Base-by-base conservation (phyloP, 176 grass and related monocot species). In the Oryza longistaminata region DNA sequence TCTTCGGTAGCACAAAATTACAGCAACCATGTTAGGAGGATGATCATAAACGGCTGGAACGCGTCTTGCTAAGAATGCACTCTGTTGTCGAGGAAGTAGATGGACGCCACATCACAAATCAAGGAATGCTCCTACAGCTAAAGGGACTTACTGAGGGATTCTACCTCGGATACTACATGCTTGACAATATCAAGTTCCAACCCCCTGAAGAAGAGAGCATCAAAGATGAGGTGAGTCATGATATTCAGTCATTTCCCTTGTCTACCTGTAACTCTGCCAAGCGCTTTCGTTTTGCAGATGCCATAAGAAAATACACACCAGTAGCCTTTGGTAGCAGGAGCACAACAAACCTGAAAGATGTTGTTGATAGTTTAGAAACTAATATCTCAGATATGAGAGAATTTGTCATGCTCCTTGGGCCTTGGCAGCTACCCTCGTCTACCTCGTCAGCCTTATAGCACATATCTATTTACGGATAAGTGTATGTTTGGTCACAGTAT, bases 401-500 rank as follows among this genome's bases (percentile, higher is more conserved):
- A 69, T 74, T 88, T 1, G 13, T 84, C 81, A 21, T 85, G 19
- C 81, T 85, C 1, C 74, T 83, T 39, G 58, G 33, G 80, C 1
- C 74, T 83, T 39, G 58, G 33, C 68, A 79, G 87, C 74, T 83
- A 68, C 33, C 81, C 80, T 66, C 86, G 58, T 13, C 53, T 88
- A 24, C 24, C 58, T 42, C 58, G 44, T 11, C 74, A 83, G 74
- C 55, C 75, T 24, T 83, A 67, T 2, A 58, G 44, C 42, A 79
- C 58, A 1, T 73, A 88, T 53, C 58, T 88, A 12, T 66, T 55
- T 33, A 83, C 83, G 58, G 68, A 88, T 3, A 77, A 82, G 11
- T 83, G 74, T 33, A 88, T 88, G 74, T 88, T 73, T 78, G 86
- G 86, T n/a, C 80, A 55, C 52, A 58, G 31, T 3, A 2, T 46